These are phyloP conservation scores for Ustilago bromivora DNA, from an alignment of 1,284 basidiomycete species.

Conservation along the genomic window DNA sequence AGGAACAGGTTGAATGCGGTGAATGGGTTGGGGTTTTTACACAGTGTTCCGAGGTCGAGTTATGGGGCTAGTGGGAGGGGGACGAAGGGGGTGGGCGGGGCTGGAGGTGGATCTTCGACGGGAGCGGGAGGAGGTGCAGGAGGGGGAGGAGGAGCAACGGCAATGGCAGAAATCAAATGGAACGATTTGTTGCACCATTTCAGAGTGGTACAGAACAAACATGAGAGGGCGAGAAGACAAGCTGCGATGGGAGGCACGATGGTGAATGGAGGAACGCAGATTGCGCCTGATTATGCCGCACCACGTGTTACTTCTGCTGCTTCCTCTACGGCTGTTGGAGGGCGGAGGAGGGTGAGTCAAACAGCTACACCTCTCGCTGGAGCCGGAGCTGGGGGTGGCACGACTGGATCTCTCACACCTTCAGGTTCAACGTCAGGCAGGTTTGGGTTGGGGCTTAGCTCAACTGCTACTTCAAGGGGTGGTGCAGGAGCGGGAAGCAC, in stretches of 20 bases:
- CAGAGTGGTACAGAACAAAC: slow-evolving; percentile 61
- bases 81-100: slow-evolving; percentile 14
- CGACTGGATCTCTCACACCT: slow-evolving; percentile 8
- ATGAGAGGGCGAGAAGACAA: slow-evolving; percentile 58
- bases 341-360: slow-evolving; percentile 34
- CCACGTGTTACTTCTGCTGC: slow-evolving; percentile 17
- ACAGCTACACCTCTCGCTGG: slow-evolving; percentile 15
- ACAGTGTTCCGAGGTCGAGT: slow-evolving; percentile 79
- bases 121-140: slow-evolving; percentile 6
- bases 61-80: slow-evolving; percentile 13
- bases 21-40: slow-evolving; percentile 91
- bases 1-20: slow-evolving; percentile 94
- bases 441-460: slow-evolving; percentile 29
- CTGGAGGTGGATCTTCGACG: slow-evolving; percentile 4
- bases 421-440: slow-evolving; percentile 20
- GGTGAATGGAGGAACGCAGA: slow-evolving; percentile 11
- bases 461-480: neutral
- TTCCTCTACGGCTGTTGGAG: slow-evolving; percentile 12
- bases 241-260: slow-evolving; percentile 19
- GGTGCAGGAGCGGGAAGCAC: slow-evolving; percentile 2
- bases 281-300: slow-evolving; percentile 32
- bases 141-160: slow-evolving; percentile 16
- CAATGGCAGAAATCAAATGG: slow-evolving; percentile 63
- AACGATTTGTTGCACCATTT: slow-evolving; percentile 65
- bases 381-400: too few relatives aligned